Base-by-base conservation (phyloP, 179 eudicot species). In the Heliamphora pulchella region DNA sequence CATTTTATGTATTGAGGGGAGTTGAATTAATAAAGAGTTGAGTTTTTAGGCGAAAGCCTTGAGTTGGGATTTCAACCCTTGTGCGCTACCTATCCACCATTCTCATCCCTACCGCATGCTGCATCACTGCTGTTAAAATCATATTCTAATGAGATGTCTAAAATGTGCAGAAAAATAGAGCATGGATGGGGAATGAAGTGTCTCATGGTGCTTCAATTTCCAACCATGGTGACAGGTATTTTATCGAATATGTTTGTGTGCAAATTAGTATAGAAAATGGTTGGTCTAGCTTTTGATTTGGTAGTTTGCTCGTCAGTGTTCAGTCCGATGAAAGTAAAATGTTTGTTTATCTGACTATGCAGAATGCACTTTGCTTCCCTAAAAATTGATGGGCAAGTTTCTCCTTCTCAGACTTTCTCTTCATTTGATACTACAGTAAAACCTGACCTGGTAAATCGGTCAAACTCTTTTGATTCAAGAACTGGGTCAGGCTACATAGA, bases 111-210 rank as follows among this genome's bases (percentile, higher is more conserved):
- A 31, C 31, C 31, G 31, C 31, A 31, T 31, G 31, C 31, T 31
- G 31, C 31, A 31, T 31, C 8, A 6, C 53, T 44, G 14, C 22
- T 71, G 8, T 43, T 18, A 46, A 46, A 13, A 44, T 39, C 18
- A 13, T 46, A 18, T 14, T 71, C 68, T 79, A 17, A 79, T 31
- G 47, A 15, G 41, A 54, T 31, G 73, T 67, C 0, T 48, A 82
- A 69, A 78, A 15, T 80, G 79, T 66, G 79, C 90, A 94, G 98
- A 93, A 88, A 85, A 89, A 83, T 81, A 87, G 89, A 79, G 82
- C 92, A 75, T 63, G 77, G 84, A 80, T 85, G 76, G 84, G 84
- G 77, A 86, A 82, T 83, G 86, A 82, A 14, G 76, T 85, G 13
- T 83, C 89, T 70, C 86, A 79, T 74, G 86, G 81, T 78, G 82